Base-by-base conservation (phyloP, 108 stramenopile genomes). In the Nitzschia inconspicua region DNA sequence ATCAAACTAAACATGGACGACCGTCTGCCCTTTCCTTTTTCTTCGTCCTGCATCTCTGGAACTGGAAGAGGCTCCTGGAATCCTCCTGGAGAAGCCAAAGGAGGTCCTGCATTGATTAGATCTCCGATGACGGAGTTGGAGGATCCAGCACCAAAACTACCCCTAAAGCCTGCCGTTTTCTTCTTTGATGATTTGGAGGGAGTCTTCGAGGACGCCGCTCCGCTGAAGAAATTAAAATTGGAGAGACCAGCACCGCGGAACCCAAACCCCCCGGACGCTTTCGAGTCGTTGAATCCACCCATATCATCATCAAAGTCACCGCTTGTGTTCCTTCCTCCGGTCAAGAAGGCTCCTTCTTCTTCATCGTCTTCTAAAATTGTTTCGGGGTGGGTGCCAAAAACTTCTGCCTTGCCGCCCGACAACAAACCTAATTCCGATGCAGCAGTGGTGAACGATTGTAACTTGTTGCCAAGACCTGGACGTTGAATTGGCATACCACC, bases 361-460 rank as follows among this genome's bases (percentile, higher is more conserved):
- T 66, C 65, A 4, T 57, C 65, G 22, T 66, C 56, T 47, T 48
- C 60, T 24, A 44, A 20, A 47, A 66, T 66, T 8, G 65, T 57
- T 44, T 6, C 31, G 3, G 53, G 31, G 8, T 8, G 10, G 44
- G 44, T 18, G 19, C 44, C 16, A 9, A 20, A 18, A 18, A 20
- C 44, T 46, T 18, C 48, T 27, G 26, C 23, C 26, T 8, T 24
- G 13, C 27, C 4, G 3, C 53, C 53, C 10, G 18, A 23, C 11
- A 54, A 11, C 18, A n/a, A 16, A 37, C 14, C 35, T 18, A 19
- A 35, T 29, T 50, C n/a, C 13, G 13, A 29, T 24, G 8, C n/a
- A 16, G 44, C 22, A 16, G 44, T 16, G 18, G n/a, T 18, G 16
- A 46, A 13, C 11, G 44, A 46, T 16, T 20, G 44, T 18, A 10